phyloP scores from a whole-genome alignment of 192 early-diverging fungal species.

The Spizellomyces sp. region DNA sequence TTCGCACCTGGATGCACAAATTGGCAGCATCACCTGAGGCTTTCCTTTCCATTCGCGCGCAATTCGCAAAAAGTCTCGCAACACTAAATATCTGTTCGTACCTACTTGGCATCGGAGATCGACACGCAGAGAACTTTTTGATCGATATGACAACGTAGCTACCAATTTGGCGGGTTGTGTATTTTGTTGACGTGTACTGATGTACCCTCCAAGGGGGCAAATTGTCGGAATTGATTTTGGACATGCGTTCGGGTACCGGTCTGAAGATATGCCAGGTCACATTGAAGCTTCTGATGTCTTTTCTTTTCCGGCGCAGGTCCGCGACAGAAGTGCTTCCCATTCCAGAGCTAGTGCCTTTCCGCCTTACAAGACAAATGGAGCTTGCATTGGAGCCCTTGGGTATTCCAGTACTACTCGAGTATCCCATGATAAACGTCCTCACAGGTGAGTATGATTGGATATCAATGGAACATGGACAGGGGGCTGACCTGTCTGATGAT shows the following conservation, averaged over 20 bases:
- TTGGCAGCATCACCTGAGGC: slow-evolving; percentile 72
- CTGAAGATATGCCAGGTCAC: background rate
- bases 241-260: slow-evolving; percentile 70
- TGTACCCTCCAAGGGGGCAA: slow-evolving; percentile 46
- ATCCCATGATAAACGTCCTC: slow-evolving; percentile 71
- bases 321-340: slow-evolving; percentile 76
- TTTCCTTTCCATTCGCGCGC: slow-evolving; percentile 65
- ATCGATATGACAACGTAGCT: slow-evolving; percentile 60
- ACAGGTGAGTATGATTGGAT: slow-evolving; percentile 40
- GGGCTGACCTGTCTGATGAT: slow-evolving; percentile 1
- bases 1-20: slow-evolving; percentile 57
- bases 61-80: slow-evolving; percentile 71
- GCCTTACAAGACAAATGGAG: slow-evolving; percentile 70
- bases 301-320: slow-evolving; percentile 31
- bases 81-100: slow-evolving; percentile 73
- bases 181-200: background rate
- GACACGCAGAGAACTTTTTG: slow-evolving; percentile 79
- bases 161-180: too few species aligned
- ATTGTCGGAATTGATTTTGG: slow-evolving; percentile 82
- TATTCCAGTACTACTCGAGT: slow-evolving; percentile 59
- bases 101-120: slow-evolving; percentile 78
- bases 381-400: slow-evolving; percentile 70
- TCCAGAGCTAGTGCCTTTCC: slow-evolving; percentile 77
- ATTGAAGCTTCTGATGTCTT: background rate
- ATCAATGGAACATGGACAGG: background rate